phyloP scores from a whole-genome alignment of 768 basidiomycete species.

The Xerocomus spinulosus region DNA sequence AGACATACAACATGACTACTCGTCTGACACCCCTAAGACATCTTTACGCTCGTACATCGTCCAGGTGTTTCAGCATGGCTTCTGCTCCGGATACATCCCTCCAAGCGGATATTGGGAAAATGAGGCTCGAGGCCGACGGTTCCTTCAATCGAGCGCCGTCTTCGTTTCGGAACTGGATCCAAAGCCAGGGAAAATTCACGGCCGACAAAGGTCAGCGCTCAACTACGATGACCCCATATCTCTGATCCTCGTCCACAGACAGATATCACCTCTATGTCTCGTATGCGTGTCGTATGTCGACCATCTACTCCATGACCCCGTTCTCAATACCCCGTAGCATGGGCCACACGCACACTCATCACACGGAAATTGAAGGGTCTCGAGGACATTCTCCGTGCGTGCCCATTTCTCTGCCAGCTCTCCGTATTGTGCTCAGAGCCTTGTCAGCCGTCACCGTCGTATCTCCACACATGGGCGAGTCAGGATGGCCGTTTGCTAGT shows the following conservation, averaged over 20 bases:
- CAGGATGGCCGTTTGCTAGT: conserved; percentile 86
- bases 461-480: conserved; percentile 77
- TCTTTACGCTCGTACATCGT: background rate
- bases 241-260: conserved; percentile 38
- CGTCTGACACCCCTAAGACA: background rate
- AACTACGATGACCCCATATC: background rate
- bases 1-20: background rate
- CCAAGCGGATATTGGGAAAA: conserved; percentile 51
- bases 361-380: conserved; percentile 89
- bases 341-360: conserved; percentile 91
- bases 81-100: conserved; percentile 29
- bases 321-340: conserved; percentile 45
- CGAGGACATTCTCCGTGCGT: conserved; percentile 75
- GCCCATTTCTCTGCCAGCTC: background rate
- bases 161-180: conserved; percentile 53
- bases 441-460: conserved; percentile 68
- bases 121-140: conserved; percentile 55
- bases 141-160: conserved; percentile 56
- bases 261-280: conserved; percentile 93
- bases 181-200: conserved; percentile 55
- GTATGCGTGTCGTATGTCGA: conserved; percentile 69
- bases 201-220: conserved; percentile 68
- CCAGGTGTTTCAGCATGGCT: conserved; percentile 31
- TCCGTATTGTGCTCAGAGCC: background rate
- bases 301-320: no score